phyloP scores from a whole-genome alignment of 257 asterid genomes.

The Nicotiana paniculata region DNA sequence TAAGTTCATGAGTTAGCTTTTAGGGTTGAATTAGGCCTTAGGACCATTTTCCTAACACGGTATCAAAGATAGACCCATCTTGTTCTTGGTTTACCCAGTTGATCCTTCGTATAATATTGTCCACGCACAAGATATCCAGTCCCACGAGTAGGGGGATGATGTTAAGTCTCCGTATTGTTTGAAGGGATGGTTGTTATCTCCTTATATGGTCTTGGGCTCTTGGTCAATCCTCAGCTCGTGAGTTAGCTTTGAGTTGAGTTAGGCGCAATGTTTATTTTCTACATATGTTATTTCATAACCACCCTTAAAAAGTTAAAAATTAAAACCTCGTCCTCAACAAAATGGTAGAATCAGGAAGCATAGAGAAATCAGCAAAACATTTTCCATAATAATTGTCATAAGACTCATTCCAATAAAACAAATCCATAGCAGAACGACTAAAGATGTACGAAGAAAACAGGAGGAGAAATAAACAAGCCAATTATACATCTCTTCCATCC shows the following conservation, averaged over 20 bases:
- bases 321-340: neutral
- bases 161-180: neutral
- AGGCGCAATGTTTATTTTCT: neutral
- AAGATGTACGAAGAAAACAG: neutral
- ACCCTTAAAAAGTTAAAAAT: no score
- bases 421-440: neutral
- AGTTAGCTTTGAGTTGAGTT: neutral
- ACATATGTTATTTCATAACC: neutral
- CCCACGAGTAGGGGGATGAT: neutral
- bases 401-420: neutral
- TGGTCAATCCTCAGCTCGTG: neutral
- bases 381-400: neutral
- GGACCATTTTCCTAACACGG: neutral
- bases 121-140: neutral
- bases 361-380: neutral
- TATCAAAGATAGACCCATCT: neutral
- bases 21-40: neutral
- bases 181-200: neutral
- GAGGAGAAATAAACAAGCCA: neutral
- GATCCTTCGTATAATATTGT: neutral
- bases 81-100: neutral
- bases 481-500: constrained; percentile 2
- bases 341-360: neutral
- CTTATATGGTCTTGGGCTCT: neutral
- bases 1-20: neutral